Evolutionary conservation across 768 basidiomycete species (phyloP), one percentile per base, ranked within the genome.

Genomic region (Gelatoporia subvermispora): DNA sequence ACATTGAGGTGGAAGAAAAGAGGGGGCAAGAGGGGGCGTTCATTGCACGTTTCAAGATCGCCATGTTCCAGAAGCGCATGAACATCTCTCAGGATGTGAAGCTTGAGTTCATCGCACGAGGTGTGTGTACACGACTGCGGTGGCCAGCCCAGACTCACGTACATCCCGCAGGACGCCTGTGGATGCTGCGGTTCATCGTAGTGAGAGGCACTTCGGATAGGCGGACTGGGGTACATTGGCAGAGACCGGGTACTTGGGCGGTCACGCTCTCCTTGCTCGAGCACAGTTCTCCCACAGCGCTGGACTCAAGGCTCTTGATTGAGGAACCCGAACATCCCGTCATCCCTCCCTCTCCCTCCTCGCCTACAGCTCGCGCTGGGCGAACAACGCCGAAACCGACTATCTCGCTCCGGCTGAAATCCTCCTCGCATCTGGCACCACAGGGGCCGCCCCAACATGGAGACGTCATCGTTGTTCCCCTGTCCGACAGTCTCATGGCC

Each of bases 21-120:
- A 65, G 65, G 0, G 71, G 72, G 0, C 73, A 77, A 40, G 72
- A 74, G 35, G 77, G 76, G 0, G 68, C 75, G 0, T 89, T 88
- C 50, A 73, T 69, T 0, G 79, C 72, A 3, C 63, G 70, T 21
- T 72, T 85, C 43, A 67, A 67, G 18, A 68, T 83, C 17, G 71
- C 74, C 17, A 71, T 77, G 37, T 88, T 86, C 63, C 82, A 84
- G 61, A 81, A 79, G 55, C 72, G 86, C n/a, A 83, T 89, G 84
- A 69, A 78, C 21, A 74, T 85, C 13, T 72, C 77, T 20, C 76
- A 76, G 49, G 48, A 66, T 17, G 74, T 86, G 35, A 57, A 53
- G 5, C 58, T 85, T 16, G 85, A 88, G 50, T 88, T 88, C 51
- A 82, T 88, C 47, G 84, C 85, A 7, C 65, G 71, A 62, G 75